phyloP scores from a whole-genome alignment of 1,139 yeast genomes.

The Candida sp. region DNA sequence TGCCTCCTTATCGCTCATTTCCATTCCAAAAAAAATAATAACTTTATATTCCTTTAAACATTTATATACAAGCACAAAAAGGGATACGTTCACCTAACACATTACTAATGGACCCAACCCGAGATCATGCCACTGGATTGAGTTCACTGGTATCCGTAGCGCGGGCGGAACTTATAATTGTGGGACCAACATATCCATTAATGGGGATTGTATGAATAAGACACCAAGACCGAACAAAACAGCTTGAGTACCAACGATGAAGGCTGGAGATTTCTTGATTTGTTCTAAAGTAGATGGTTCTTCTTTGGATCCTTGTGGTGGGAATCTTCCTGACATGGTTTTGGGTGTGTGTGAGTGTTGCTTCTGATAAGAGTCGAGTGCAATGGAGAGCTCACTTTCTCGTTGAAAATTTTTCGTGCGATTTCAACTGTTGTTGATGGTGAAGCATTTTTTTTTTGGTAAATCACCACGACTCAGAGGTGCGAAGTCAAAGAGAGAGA shows the following conservation, averaged over 20 bases:
- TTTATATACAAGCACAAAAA: not conserved
- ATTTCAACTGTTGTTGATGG: not conserved
- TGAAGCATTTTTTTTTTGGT: conserved; percentile 1
- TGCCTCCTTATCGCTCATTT: not conserved
- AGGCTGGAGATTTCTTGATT: conserved; percentile 64
- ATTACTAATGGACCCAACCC: not conserved
- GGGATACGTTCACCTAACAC: not conserved
- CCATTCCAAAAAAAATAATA: not conserved
- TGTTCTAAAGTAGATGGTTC: conserved; percentile 46
- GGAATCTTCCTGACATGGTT: conserved; percentile 31
- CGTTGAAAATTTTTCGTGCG: conserved; percentile 9
- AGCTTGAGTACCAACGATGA: conserved; percentile 65
- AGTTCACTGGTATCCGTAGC: too few relatives aligned
- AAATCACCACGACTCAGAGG: conserved; percentile 7
- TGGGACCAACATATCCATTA: conserved; percentile 84
- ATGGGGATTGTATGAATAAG: conserved; percentile 74
- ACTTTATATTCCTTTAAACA: not conserved
- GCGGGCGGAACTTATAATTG: conserved; percentile 48
- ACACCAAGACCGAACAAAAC: conserved; percentile 74
- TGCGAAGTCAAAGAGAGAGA: not conserved
- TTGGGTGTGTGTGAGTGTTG: conserved; percentile 1
- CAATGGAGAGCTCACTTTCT: not conserved
- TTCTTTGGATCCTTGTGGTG: conserved; percentile 23
- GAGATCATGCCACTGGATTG: not conserved
- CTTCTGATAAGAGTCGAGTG: not conserved